These are phyloP conservation scores for Anisodus tanguticus DNA, from an alignment of 257 asterid species.

Conservation along the genomic window DNA sequence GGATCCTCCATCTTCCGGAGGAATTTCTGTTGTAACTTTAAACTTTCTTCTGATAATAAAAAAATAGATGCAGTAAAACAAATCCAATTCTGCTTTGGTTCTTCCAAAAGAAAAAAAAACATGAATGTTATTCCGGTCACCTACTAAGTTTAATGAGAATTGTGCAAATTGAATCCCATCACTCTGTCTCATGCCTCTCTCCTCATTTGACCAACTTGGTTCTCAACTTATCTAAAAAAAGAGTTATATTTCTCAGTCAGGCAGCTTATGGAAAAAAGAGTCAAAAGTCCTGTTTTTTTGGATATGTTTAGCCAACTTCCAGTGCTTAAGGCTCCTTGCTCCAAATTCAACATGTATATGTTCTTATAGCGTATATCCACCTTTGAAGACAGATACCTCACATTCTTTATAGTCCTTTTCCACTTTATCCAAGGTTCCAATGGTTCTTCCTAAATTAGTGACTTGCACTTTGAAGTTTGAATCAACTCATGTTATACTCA, in stretches of 20 bases:
- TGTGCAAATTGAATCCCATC: neutral
- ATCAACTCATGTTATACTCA: neutral
- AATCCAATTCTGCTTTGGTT: neutral
- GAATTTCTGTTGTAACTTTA: neutral
- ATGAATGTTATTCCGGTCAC: neutral
- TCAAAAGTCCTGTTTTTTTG: neutral
- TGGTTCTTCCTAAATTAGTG: slow-evolving; percentile 6
- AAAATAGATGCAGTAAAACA: neutral
- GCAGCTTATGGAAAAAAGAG: neutral
- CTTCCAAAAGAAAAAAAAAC: neutral
- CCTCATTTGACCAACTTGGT: neutral
- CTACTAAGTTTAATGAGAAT: neutral
- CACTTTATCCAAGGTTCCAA: neutral
- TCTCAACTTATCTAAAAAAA: neutral
- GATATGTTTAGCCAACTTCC: neutral
- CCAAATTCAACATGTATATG: neutral
- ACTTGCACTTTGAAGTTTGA: slow-evolving; percentile 13
- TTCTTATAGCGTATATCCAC: neutral
- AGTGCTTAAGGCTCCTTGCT: neutral
- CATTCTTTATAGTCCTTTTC: neutral
- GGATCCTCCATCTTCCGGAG: neutral
- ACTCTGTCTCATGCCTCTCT: neutral
- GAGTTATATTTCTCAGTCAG: neutral
- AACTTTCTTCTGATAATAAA: neutral
- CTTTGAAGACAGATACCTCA: neutral